A percentile compares a stretch with the other conserved stretches of the same genome.
phyloP scores from a whole-genome alignment of 2,329 filamentous ascomycete species.

The Arthrobotrys conoides region DNA sequence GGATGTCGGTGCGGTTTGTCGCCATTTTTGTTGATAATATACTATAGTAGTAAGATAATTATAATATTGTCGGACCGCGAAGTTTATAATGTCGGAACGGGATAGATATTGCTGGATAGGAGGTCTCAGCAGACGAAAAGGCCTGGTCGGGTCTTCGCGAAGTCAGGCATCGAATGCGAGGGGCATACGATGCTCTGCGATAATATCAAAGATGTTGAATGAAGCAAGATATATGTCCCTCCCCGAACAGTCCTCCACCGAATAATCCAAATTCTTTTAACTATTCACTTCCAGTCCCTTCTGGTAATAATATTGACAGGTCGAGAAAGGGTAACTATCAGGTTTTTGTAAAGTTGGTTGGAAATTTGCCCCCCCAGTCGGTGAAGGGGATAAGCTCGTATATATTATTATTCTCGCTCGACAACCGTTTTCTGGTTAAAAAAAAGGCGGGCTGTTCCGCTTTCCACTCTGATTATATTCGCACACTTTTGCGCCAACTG shows the following conservation, averaged over 20 bases:
- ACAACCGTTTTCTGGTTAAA: background rate
- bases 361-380: constrained; percentile 30
- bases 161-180: constrained; percentile 56
- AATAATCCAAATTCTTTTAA: constrained; percentile 6
- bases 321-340: constrained; percentile 3
- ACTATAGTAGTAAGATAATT: background rate
- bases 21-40: constrained; percentile 15
- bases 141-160: constrained; percentile 49
- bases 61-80: constrained; percentile 6
- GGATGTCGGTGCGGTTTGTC: background rate
- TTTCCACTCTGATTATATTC: background rate
- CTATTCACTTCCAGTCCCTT: background rate
- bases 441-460: background rate
- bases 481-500: constrained; percentile 4
- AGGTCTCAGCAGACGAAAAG: constrained; percentile 51
- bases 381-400: constrained; percentile 42
- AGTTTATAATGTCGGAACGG: background rate
- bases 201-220: background rate
- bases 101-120: constrained; percentile 5
- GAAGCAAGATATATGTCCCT: background rate
- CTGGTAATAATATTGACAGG: background rate
- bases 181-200: constrained; percentile 36
- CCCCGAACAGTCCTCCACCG: constrained; percentile 47
- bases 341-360: constrained; percentile 27
- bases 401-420: constrained; percentile 19